Evolutionary conservation across 371 early-diverging fungal species (phyloP).

Genomic region (Chytridium lagenaria): DNA sequence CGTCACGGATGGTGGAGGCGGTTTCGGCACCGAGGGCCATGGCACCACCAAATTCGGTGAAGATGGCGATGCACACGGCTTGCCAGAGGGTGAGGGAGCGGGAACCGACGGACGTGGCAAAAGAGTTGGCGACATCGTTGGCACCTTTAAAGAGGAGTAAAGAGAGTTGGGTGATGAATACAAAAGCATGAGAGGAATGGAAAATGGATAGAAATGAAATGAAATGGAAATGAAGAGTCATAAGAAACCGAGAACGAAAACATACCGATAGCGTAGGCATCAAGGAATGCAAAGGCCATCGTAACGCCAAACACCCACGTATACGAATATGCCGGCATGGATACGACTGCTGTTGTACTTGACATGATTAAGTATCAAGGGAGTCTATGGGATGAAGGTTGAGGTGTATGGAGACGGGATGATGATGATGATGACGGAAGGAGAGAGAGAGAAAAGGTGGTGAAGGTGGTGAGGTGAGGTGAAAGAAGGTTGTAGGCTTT

Average conservation of each 20-base stretch:
- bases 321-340: constrained; percentile 58
- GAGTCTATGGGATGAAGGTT: too few species aligned
- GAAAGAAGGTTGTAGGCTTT: too few species aligned
- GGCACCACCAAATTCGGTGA: constrained; percentile 87
- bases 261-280: constrained; percentile 54
- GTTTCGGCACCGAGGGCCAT: constrained; percentile 78
- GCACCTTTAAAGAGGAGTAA: constrained; percentile 77
- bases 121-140: constrained; percentile 91
- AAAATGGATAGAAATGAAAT: too few species aligned
- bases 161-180: background rate
- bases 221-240: background rate
- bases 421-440: too few species aligned
- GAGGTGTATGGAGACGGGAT: too few species aligned
- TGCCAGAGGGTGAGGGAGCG: constrained; percentile 72
- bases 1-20: constrained; percentile 77
- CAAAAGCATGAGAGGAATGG: background rate
- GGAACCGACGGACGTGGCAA: constrained; percentile 87
- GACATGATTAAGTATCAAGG: too few species aligned
- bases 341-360: too few species aligned
- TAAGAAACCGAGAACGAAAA: background rate
- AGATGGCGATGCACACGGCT: constrained; percentile 79
- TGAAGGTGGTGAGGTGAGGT: too few species aligned
- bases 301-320: constrained; percentile 82
- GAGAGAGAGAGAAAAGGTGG: too few species aligned
- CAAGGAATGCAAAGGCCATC: constrained; percentile 60